Conservation (phyloP, 2,329 filamentous ascomycete genomes). For the Claviceps digitariae region DNA sequence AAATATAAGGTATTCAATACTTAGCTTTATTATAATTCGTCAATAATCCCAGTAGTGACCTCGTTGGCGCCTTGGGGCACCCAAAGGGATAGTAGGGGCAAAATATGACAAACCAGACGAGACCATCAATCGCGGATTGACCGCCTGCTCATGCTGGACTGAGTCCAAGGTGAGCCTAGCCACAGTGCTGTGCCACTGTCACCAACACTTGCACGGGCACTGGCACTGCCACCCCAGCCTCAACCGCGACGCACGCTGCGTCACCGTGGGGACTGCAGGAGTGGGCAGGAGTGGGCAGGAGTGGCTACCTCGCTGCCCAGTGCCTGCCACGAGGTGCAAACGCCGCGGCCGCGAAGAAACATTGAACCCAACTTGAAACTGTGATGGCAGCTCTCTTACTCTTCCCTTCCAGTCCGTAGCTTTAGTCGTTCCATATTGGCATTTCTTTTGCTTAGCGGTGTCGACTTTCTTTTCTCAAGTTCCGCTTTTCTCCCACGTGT, state of each 20-base stretch:
- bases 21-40: too few relatives aligned
- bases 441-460: not conserved
- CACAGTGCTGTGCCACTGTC: not conserved
- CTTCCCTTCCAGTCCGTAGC: not conserved
- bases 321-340: not conserved
- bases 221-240: not conserved
- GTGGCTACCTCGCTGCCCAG: not conserved
- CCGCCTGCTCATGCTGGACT: too few relatives aligned
- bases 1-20: too few relatives aligned
- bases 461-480: not conserved
- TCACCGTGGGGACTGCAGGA: conserved; percentile 11
- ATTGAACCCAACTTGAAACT: not conserved
- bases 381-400: not conserved
- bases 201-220: too few relatives aligned
- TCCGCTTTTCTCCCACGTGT: not conserved
- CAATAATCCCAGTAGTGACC: too few relatives aligned
- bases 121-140: too few relatives aligned
- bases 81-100: too few relatives aligned
- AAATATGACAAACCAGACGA: too few relatives aligned
- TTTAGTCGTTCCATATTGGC: not conserved
- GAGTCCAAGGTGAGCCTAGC: not conserved
- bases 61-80: too few relatives aligned
- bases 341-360: not conserved
- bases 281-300: not conserved
- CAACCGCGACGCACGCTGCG: conserved; percentile 7